Conservation (phyloP, 2,329 filamentous ascomycete genomes). For the Phoma herbarum region DNA sequence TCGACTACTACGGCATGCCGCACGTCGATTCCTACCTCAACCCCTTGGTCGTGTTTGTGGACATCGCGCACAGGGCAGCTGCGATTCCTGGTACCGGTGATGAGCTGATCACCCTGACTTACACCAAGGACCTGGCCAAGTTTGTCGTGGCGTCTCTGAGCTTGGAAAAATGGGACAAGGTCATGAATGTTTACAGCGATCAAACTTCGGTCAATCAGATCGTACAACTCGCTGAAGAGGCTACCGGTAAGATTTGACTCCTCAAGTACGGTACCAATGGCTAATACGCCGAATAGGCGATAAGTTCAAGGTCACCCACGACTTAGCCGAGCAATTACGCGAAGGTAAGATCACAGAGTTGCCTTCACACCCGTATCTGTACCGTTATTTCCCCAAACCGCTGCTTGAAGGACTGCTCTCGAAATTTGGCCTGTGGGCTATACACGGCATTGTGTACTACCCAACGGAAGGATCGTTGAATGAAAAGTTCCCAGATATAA, state of each 20-base stretch:
- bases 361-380: slow-evolving; percentile 23
- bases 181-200: slow-evolving; percentile 46
- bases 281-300: slow-evolving; percentile 37
- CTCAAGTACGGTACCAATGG: neutral
- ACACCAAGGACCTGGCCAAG: slow-evolving; percentile 30
- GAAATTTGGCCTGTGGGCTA: slow-evolving; percentile 25
- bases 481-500: slow-evolving; percentile 29
- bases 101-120: slow-evolving; percentile 24
- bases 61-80: slow-evolving; percentile 26
- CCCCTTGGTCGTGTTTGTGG: slow-evolving; percentile 24
- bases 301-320: slow-evolving; percentile 30
- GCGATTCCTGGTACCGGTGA: slow-evolving; percentile 33
- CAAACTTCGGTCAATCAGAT: slow-evolving; percentile 57
- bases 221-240: slow-evolving; percentile 53
- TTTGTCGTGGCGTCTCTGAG: slow-evolving; percentile 26
- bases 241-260: slow-evolving; percentile 20
- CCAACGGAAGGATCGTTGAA: slow-evolving; percentile 25
- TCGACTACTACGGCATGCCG: slow-evolving; percentile 46
- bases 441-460: slow-evolving; percentile 16
- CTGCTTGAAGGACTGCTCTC: slow-evolving; percentile 21
- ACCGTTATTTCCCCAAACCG: slow-evolving; percentile 29
- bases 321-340: slow-evolving; percentile 27
- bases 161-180: slow-evolving; percentile 48
- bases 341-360: slow-evolving; percentile 28
- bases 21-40: slow-evolving; percentile 29